Base-by-base conservation (phyloP, 352 stramenopile genomes). In the Thraustochytrium sp. region DNA sequence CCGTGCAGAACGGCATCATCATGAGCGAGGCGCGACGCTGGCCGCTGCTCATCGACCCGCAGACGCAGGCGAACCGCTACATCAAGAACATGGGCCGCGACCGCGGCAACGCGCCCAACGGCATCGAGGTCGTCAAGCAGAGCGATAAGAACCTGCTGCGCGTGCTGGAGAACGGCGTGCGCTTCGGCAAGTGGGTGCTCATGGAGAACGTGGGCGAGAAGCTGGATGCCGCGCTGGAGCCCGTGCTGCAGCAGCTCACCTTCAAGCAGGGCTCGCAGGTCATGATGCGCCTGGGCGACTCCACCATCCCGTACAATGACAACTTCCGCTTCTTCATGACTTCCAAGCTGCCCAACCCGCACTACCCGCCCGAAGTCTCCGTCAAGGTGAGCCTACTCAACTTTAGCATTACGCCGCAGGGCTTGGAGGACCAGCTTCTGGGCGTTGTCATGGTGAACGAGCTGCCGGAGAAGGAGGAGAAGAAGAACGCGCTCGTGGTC, bases 341-440 rank as follows among this genome's bases (percentile, higher is more conserved):
- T 2, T 98, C 95, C 5, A 98, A 98, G 85, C 85, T 98, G 13
- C 90, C 91, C 0, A 98, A 98, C 77, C 95, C 95, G 38, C 95
- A 98, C 80, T 98, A 98, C 85, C 91, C 93, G 31, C 95, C 95
- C 0, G 95, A 98, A 85, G 93, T 95, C 37, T 97, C 92, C 77
- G 95, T 98, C n/a, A 98, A 98, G 85, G 95, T 98, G 2, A 98
- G 97, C 84, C 86, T 98, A 76, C 88, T 98, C 37, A 98, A 98
- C 86, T 98, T 98, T 75, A 98, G 97, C 92, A 95, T 95, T 18
- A 98, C 95, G 0, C 90, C 95, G 53, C 92, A 97, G 85, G 95
- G 95, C 0, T 85, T 98, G 53, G 93, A 98, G 85, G 95, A 98
- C 84, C 95, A 98, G 88, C 97, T 98, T 92, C 87, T 98, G 18